Evolutionary conservation across 1,139 yeast genomes (phyloP).

Genomic region (Taiozyma sp.): DNA sequence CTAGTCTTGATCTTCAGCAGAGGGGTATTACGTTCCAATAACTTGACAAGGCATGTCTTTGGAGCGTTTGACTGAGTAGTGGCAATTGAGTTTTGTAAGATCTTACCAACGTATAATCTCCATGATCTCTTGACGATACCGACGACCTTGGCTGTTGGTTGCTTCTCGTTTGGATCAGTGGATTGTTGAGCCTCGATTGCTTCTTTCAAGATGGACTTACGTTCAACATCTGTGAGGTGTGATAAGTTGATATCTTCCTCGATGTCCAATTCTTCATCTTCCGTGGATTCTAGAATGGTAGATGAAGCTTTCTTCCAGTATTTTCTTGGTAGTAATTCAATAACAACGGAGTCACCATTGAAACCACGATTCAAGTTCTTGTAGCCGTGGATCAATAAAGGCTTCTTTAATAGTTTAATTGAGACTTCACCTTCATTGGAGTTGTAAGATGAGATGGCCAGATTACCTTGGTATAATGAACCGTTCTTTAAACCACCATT

Average conservation of each 20-base stretch:
- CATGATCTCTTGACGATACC: slow-evolving; percentile 88
- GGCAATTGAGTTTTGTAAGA: slow-evolving; percentile 74
- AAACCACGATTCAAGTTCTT: slow-evolving; percentile 86
- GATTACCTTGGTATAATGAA: slow-evolving; percentile 78
- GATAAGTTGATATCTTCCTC: slow-evolving; percentile 36
- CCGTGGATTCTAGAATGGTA: slow-evolving; percentile 60
- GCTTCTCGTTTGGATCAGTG: slow-evolving; percentile 30
- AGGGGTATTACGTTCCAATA: slow-evolving; percentile 89
- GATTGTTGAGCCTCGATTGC: slow-evolving; percentile 7
- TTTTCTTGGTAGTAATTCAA: slow-evolving; percentile 79
- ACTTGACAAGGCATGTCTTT: slow-evolving; percentile 75
- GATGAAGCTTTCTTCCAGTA: slow-evolving; percentile 89
- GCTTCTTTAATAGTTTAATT: slow-evolving; percentile 72
- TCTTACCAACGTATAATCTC: slow-evolving; percentile 95
- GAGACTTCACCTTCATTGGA: slow-evolving; percentile 83
- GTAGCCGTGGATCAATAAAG: slow-evolving; percentile 77
- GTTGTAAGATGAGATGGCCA: slow-evolving; percentile 81
- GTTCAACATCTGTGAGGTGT: slow-evolving; percentile 6
- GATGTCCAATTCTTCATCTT: slow-evolving; percentile 35
- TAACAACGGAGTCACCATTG: slow-evolving; percentile 87
- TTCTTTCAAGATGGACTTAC: slow-evolving; percentile 6
- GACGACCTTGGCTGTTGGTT: slow-evolving; percentile 91
- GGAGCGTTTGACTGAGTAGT: slow-evolving; percentile 48
- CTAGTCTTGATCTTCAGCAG: slow-evolving; percentile 27
- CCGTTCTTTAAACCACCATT: slow-evolving; percentile 92